These are phyloP conservation scores for Tricholoma hemisulphureum DNA, from an alignment of 768 basidiomycete genomes.

Conservation along the genomic window DNA sequence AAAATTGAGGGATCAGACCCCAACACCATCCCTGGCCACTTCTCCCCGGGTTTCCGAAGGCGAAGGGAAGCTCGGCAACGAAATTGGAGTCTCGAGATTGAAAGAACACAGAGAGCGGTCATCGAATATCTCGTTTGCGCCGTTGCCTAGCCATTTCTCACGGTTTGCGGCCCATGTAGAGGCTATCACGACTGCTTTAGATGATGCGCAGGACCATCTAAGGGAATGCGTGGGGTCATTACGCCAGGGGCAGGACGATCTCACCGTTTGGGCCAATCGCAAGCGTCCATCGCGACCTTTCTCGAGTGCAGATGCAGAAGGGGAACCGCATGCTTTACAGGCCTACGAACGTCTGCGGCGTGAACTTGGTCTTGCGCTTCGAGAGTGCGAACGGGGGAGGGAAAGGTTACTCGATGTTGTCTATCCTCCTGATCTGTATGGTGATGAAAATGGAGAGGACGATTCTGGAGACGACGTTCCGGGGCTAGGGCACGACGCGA, in stretches of 20 bases:
- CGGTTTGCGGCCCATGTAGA: slow-evolving; percentile 75
- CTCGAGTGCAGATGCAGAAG: slow-evolving; percentile 20
- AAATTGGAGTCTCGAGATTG: slow-evolving; percentile 8
- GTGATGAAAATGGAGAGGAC: slow-evolving; percentile 36
- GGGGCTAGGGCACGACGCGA: slow-evolving; percentile 50
- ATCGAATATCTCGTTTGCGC: slow-evolving; percentile 56
- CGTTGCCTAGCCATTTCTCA: slow-evolving; percentile 65
- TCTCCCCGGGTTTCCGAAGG: slow-evolving; percentile 5
- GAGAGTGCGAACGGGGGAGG: slow-evolving; percentile 81
- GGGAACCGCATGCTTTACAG: slow-evolving; percentile 50
- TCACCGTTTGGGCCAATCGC: slow-evolving; percentile 16
- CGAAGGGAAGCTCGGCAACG: background rate
- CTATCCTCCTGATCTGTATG: slow-evolving; percentile 36
- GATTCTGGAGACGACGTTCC: slow-evolving; percentile 51
- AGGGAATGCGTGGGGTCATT: slow-evolving; percentile 60
- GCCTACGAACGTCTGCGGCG: slow-evolving; percentile 75
- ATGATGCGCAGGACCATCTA: slow-evolving; percentile 69
- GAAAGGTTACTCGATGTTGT: slow-evolving; percentile 60
- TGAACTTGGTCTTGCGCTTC: slow-evolving; percentile 72
- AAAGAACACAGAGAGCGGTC: slow-evolving; percentile 2
- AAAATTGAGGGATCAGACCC: slow-evolving; percentile 49
- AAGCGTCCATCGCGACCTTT: slow-evolving; percentile 14
- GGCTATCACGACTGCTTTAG: slow-evolving; percentile 62
- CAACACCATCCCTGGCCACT: slow-evolving; percentile 33
- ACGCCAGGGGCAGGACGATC: slow-evolving; percentile 36